Conservation (phyloP, 208 protist genomes). For the Strigomonas culicis region DNA sequence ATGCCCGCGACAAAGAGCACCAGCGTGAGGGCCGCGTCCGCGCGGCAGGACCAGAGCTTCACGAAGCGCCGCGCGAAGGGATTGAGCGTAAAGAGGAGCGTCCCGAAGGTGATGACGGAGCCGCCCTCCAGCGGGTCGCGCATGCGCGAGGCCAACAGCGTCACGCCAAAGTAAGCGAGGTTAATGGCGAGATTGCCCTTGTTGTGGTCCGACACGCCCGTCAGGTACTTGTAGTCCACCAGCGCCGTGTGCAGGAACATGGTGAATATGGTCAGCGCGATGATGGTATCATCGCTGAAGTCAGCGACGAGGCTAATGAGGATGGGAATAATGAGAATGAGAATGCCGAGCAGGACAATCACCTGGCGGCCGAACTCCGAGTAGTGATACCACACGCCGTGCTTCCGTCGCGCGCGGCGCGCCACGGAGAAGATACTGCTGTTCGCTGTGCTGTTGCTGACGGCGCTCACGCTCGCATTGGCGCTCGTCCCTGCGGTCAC, state of each 20-base stretch:
- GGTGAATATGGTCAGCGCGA: slow-evolving; percentile 70
- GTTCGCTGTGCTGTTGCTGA: no score
- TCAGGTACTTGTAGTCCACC: slow-evolving; percentile 87
- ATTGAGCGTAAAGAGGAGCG: slow-evolving; percentile 81
- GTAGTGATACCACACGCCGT: no score
- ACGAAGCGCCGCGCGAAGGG: slow-evolving; percentile 74
- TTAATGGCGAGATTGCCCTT: slow-evolving; percentile 73
- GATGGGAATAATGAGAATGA: slow-evolving; percentile 76
- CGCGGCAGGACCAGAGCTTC: slow-evolving; percentile 43
- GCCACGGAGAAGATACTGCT: no score
- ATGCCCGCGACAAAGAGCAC: slow-evolving; percentile 51
- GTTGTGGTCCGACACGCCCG: slow-evolving; percentile 62
- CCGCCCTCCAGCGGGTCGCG: slow-evolving; percentile 51
- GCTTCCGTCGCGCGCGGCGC: no score
- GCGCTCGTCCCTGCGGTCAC: no score
- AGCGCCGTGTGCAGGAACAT: slow-evolving; percentile 77
- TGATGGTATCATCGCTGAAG: slow-evolving; percentile 90
- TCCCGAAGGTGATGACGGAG: slow-evolving; percentile 79
- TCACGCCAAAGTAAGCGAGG: slow-evolving; percentile 75
- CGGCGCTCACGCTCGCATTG: no score
- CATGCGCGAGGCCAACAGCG: slow-evolving; percentile 86
- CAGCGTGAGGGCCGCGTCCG: slow-evolving; percentile 66
- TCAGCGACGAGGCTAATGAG: slow-evolving; percentile 80
- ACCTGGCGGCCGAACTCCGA: slow-evolving; percentile 47
- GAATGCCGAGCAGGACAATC: slow-evolving; percentile 41